Evolutionary conservation across 352 stramenopile species (phyloP), one percentile per base, ranked within the genome.

Genomic region (Phytopythium boreale): DNA sequence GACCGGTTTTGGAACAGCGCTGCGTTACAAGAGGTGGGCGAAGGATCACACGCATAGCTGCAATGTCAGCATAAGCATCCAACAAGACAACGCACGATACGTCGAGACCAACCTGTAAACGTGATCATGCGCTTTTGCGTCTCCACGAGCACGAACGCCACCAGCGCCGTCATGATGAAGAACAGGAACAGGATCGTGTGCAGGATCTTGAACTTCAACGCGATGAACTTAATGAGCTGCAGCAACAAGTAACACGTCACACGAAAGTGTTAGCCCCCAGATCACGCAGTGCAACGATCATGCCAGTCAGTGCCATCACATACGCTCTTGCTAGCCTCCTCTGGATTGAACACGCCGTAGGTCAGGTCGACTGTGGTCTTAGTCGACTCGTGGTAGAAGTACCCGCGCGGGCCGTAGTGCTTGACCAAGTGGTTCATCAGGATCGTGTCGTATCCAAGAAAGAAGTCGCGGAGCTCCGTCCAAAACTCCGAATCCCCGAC

Each of bases 171-270:
- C 29, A 89, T 92, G 58, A 93, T 88, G 70, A 98, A 98, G 75
- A 98, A 98, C 8, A 98, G 78, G 66, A 98, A 97, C 34, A 96
- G 64, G 22, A 91, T 97, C 41, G 94, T 91, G 60, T 96, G 80
- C 20, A 98, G 53, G 47, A 98, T 87, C 26, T 85, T 83, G 27
- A 98, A 61, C 79, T 98, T 98, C 72, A 92, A 85, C 27, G 78
- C 73, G 11, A 80, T 59, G 15, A 79, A 62, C 55, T 65, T 64
- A 26, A 84, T 50, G 71, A 67, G 68, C 71, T 75, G 37, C 61
- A 63, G 1, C 47, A 36, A 5, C 2, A 55, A 36, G 14, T 3
- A 20, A n/a, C 22, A 53, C 11, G 22, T n/a, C 19, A 34, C 22
- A 29, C 11, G 20, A 57, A 12, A 37, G 20, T n/a, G 29, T 43